Evolutionary conservation across 495 filamentous ascomycete genomes (phyloP), one percentile per base, ranked within the genome.

Genomic region (Niebla homalea): DNA sequence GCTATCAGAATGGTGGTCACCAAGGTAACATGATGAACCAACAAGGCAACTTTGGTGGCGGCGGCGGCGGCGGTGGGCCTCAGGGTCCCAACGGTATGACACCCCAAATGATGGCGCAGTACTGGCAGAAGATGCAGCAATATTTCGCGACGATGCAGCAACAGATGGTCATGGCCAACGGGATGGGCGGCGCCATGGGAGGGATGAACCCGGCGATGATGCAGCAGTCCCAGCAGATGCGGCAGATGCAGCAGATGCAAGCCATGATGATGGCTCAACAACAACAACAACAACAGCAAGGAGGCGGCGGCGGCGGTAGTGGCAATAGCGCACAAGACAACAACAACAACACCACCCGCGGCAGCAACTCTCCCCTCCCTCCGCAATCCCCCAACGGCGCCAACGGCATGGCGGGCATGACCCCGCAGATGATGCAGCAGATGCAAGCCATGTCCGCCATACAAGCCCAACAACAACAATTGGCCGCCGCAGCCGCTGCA

Each of bases 31-130:
- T 47, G 45, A 56, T 56, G 53, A 43, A 32, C 29, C 29, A 38
- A 8, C 23, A 39, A 26, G 37, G 18, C 35, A 15, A 59, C 36
- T 66, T 69, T 53, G 64, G 60, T 35, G 36, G 36, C n/a, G 65
- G 70, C 54, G 64, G 52, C 37, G 66, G 69, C 60, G 58, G 60
- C 23, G 67, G 42, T 2, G 42, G 42, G 20, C 20, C 8, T 25
- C 20, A 26, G 21, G 39, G 39, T 2, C 21, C 10, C n/a, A 5
- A 66, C 39, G 82, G 83, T 26, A 87, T 97, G 80, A 89, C 84
- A 8, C 92, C 92, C 0, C 87, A 93, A 60, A 78, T 94, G 76
- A 95, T 98, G 89, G 92, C 92, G 2, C 88, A 94, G 66, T 95
- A 95, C 67, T 88, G 89, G 79, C 85, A 93, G 61, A 80, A 89